A percentile compares a stretch with the other conserved stretches of the same genome.
Evolutionary conservation across 129 eudicot genomes (phyloP).

Genomic region (Sambucus nigra): DNA sequence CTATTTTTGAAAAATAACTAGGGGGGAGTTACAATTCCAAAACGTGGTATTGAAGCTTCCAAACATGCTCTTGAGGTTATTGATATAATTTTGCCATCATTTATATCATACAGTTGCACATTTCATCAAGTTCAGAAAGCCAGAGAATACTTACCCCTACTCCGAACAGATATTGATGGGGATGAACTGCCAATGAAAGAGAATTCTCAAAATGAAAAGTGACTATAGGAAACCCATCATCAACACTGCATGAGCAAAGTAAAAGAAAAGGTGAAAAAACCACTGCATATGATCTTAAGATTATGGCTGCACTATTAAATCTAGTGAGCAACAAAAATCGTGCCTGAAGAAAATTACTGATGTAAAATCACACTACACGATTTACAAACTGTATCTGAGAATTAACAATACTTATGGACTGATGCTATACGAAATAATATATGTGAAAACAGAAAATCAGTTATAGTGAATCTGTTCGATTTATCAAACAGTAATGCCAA

Average conservation of each 20-base stretch:
- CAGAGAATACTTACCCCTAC: slow-evolving; percentile 37
- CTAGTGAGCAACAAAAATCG: no score
- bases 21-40: no score
- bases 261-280: slow-evolving; percentile 6
- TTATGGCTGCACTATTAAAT: no score
- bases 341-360: no score
- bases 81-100: no score
- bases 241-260: slow-evolving; percentile 50
- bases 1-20: no score
- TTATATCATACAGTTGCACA: no score
- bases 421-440: neutral
- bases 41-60: no score
- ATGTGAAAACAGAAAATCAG: neutral
- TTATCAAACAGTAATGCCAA: neutral
- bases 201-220: slow-evolving; percentile 68
- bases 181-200: slow-evolving; percentile 47
- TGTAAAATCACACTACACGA: neutral
- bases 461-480: neutral
- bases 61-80: no score
- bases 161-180: slow-evolving; percentile 66
- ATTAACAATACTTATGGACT: neutral
- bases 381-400: neutral
- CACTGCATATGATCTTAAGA: no score
- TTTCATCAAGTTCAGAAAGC: neutral
- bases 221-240: slow-evolving; percentile 63